Base-by-base conservation (phyloP, 768 basidiomycete species). In the Suillus subluteus region DNA sequence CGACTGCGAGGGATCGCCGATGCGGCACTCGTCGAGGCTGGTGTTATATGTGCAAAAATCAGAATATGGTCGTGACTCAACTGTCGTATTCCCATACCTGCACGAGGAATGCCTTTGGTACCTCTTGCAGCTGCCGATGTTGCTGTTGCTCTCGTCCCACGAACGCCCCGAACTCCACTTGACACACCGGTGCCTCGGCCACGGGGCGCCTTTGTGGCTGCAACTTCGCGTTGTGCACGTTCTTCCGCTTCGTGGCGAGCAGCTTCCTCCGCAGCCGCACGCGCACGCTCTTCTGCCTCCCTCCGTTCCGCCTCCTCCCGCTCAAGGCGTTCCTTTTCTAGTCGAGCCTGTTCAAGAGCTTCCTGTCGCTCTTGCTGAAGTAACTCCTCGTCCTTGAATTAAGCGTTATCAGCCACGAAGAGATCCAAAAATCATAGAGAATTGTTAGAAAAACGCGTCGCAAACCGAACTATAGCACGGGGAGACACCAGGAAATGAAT, bases 91-190 rank as follows among this genome's bases (percentile, higher is more conserved):
- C 12, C 12, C 59, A 43, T 72, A 85, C 84, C 80, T 72, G 76
- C 71, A 67, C 77, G 80, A 37, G 80, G 69, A 70, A 35, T 72
- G 81, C 70, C 83, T 80, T 68, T 79, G 75, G 44, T 82, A 86
- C 66, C 87, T 84, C 81, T 76, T 32, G 76, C 71, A 4, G 76
- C 77, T 13, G 76, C 77, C 15, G 75, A 84, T 81, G 86, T 87
- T 58, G 62, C 74, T 15, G 87, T 90, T 2, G 87, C 89, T 54
- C 88, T 83, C 6, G 88, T 94, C 4, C 91, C 92, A 63, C 90
- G 84, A 38, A 91, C 88, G 9, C 91, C 92, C 71, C 90, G 78
- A 3, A 91, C 85, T 18, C 86, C 85, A 41, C 91, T 90, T 30
- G 86, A 81, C 56, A 74, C 44, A 43, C 72, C 73, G 52, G 79